These are phyloP conservation scores for Neofusicoccum kwambonambiense DNA, from an alignment of 2,329 filamentous ascomycete genomes.

Conservation along the genomic window DNA sequence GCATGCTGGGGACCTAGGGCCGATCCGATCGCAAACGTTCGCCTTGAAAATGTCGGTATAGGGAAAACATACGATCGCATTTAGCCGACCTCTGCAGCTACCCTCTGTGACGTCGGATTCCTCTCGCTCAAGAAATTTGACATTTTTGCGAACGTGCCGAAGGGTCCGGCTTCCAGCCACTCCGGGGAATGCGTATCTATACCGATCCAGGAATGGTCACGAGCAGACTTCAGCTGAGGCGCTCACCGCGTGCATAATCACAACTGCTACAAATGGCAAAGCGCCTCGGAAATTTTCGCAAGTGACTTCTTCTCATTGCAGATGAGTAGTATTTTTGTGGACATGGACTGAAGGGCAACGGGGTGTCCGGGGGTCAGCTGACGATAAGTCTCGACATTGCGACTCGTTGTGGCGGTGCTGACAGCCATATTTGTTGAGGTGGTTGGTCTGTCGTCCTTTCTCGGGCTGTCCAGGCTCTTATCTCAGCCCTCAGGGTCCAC, in stretches of 20 bases:
- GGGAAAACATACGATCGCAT: not conserved
- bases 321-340: not conserved
- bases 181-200: not conserved
- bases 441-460: not conserved
- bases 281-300: not conserved
- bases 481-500: not conserved
- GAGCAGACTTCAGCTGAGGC: constrained; percentile 1
- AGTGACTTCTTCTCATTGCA: not conserved
- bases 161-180: not conserved
- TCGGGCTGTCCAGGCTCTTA: not conserved
- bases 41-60: constrained; percentile 9
- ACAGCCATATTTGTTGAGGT: not conserved
- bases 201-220: constrained; percentile 9
- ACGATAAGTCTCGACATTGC: not conserved
- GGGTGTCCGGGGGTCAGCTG: not conserved
- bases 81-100: not conserved
- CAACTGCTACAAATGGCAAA: constrained; percentile 1
- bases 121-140: not conserved
- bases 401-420: not conserved
- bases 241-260: constrained; percentile 4
- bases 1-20: not conserved
- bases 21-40: constrained; percentile 11
- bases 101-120: not conserved
- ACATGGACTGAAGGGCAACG: not conserved
- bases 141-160: not conserved